Evolutionary conservation across 1,284 basidiomycete genomes (phyloP).

Genomic region (Schizophyllum amplum): DNA sequence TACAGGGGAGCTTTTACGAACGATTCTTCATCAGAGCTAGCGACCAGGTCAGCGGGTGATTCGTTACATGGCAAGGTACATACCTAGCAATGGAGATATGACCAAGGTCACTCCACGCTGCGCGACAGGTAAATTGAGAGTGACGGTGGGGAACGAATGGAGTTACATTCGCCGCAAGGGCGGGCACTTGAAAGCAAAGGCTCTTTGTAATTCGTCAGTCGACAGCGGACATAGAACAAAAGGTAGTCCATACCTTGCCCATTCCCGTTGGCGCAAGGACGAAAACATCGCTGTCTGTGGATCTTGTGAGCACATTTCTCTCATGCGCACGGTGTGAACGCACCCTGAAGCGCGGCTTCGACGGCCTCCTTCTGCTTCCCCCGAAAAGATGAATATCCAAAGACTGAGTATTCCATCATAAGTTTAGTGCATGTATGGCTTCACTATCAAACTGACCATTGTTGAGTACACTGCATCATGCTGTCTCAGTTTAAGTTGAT

Average conservation of each 20-base stretch:
- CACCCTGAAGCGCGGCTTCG: constrained; percentile 45
- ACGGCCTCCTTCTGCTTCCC: constrained; percentile 76
- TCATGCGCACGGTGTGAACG: constrained; percentile 4
- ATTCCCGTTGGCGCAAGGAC: constrained; percentile 79
- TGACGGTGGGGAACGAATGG: neutral
- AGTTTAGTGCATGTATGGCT: too few species aligned
- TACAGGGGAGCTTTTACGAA: constrained; percentile 22
- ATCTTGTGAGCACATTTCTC: neutral
- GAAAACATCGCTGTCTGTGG: constrained; percentile 44
- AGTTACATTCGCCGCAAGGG: constrained; percentile 53
- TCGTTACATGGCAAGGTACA: constrained; percentile 32
- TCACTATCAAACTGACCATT: neutral
- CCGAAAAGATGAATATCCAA: constrained; percentile 12
- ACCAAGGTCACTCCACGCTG: constrained; percentile 72
- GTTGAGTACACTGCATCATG: neutral
- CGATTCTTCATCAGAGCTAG: constrained; percentile 81
- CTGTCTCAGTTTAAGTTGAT: neutral
- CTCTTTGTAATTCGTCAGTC: constrained; percentile 66
- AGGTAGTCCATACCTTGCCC: neutral
- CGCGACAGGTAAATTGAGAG: neutral
- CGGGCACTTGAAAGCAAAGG: constrained; percentile 84
- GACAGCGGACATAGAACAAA: too few species aligned
- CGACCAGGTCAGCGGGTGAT: neutral
- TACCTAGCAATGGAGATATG: constrained; percentile 70
- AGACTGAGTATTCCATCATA: neutral